Evolutionary conservation across 1,284 basidiomycete genomes (phyloP).

Genomic region (Trametes sp.): DNA sequence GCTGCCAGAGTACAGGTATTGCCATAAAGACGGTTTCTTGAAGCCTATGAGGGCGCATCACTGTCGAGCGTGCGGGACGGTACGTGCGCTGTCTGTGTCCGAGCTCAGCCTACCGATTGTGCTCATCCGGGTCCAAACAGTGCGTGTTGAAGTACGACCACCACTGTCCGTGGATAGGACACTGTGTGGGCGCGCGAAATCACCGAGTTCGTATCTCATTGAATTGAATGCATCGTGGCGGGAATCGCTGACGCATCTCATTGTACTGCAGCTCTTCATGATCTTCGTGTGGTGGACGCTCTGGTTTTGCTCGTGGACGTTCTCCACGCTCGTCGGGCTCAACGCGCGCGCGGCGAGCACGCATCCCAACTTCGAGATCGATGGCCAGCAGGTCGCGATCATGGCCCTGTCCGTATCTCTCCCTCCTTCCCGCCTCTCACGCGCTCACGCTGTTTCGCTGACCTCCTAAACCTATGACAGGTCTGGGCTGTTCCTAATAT

Average conservation of each 20-base stretch:
- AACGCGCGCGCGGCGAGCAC: slow-evolving; percentile 43
- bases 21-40: slow-evolving; percentile 59
- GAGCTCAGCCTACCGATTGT: neutral
- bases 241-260: no score
- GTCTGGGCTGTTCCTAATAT: slow-evolving; percentile 72
- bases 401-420: slow-evolving; percentile 62
- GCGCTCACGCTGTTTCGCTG: neutral
- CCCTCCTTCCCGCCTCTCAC: neutral
- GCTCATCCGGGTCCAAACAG: slow-evolving; percentile 40
- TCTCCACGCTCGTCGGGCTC: slow-evolving; percentile 61
- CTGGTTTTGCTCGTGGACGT: slow-evolving; percentile 65
- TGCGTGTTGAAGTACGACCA: slow-evolving; percentile 82
- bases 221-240: no score
- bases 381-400: slow-evolving; percentile 71
- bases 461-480: slow-evolving; percentile 41
- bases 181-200: slow-evolving; percentile 84
- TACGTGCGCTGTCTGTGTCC: slow-evolving; percentile 42
- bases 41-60: slow-evolving; percentile 81
- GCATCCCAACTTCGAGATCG: slow-evolving; percentile 45
- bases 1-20: slow-evolving; percentile 65
- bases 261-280: slow-evolving; percentile 66
- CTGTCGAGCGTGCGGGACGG: slow-evolving; percentile 76
- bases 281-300: slow-evolving; percentile 71
- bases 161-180: slow-evolving; percentile 85
- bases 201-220: slow-evolving; percentile 44